A percentile compares a stretch with the other conserved stretches of the same genome.
Evolutionary conservation across 139 green algal species (phyloP).

Genomic region (Deuterostichococcus epilithicus): DNA sequence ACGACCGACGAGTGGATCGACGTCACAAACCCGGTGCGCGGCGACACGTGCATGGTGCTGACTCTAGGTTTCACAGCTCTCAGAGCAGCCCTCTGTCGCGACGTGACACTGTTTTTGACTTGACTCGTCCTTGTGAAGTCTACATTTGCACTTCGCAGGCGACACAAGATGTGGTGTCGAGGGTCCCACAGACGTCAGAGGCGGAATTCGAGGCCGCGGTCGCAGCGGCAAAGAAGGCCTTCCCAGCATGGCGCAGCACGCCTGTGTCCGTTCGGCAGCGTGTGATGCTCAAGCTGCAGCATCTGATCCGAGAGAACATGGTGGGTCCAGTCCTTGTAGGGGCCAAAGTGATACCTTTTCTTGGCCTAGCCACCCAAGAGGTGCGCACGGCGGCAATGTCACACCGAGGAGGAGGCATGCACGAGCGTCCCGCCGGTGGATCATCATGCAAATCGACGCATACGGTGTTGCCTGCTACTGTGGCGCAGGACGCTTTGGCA

Average conservation of each 20-base stretch:
- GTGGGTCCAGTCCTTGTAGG: conserved; percentile 15
- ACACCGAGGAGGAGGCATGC: too few relatives aligned
- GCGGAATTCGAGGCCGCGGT: conserved; percentile 89
- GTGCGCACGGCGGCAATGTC: too few relatives aligned
- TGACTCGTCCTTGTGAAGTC: too few relatives aligned
- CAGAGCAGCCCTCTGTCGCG: too few relatives aligned
- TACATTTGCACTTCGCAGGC: conserved; percentile 36
- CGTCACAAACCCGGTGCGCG: conserved; percentile 73
- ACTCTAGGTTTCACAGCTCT: too few relatives aligned
- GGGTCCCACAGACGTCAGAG: conserved; percentile 69
- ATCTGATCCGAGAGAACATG: conserved; percentile 86
- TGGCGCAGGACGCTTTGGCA: conserved; percentile 78
- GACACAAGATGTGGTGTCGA: conserved; percentile 82
- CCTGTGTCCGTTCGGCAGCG: conserved; percentile 68
- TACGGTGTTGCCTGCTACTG: too few relatives aligned
- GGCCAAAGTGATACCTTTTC: too few relatives aligned
- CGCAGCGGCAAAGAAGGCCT: conserved; percentile 68
- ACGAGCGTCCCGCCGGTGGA: too few relatives aligned
- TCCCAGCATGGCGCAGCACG: conserved; percentile 73
- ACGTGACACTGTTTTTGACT: too few relatives aligned
- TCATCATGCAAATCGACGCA: too few relatives aligned
- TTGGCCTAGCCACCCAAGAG: too few relatives aligned
- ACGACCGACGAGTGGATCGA: conserved; percentile 58
- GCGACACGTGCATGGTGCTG: neutral
- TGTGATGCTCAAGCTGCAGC: conserved; percentile 90